Percentiles rank a stretch among this genome's conserved stretches.
Conservation (phyloP, 1,139 yeast species). For the Geotrichum carabidarum region DNA sequence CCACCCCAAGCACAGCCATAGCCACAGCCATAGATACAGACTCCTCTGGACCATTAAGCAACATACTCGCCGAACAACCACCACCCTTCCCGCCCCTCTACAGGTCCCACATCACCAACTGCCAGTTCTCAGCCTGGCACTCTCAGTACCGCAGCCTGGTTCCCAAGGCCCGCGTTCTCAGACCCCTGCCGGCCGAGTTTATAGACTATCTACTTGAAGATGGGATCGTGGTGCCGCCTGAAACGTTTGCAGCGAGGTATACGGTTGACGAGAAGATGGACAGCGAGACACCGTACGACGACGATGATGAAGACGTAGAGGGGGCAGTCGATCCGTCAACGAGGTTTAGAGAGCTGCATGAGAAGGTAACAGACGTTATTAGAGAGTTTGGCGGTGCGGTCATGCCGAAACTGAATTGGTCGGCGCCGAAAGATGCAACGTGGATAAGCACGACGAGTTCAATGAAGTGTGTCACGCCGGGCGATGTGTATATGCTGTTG, state of each 20-base stretch:
- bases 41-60: too few relatives aligned
- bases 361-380: constrained; percentile 44
- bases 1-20: too few relatives aligned
- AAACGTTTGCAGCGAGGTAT: constrained; percentile 19
- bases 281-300: constrained; percentile 44
- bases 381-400: constrained; percentile 52
- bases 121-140: constrained; percentile 75
- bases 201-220: constrained; percentile 68
- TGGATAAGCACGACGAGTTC: constrained; percentile 85
- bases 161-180: constrained; percentile 52
- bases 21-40: too few relatives aligned
- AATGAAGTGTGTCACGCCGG: constrained; percentile 60
- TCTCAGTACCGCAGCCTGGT: constrained; percentile 47
- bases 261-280: constrained; percentile 26
- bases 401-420: constrained; percentile 91
- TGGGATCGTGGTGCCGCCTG: constrained; percentile 62
- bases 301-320: constrained; percentile 51
- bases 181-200: constrained; percentile 63
- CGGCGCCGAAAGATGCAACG: constrained; percentile 88
- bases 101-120: constrained; percentile 50
- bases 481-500: constrained; percentile 71
- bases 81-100: constrained; percentile 14
- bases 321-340: constrained; percentile 38
- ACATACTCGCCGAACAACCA: too few relatives aligned
- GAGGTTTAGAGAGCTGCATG: constrained; percentile 57